Conservation (phyloP, 257 asterid species). For the Solanum rostratum region DNA sequence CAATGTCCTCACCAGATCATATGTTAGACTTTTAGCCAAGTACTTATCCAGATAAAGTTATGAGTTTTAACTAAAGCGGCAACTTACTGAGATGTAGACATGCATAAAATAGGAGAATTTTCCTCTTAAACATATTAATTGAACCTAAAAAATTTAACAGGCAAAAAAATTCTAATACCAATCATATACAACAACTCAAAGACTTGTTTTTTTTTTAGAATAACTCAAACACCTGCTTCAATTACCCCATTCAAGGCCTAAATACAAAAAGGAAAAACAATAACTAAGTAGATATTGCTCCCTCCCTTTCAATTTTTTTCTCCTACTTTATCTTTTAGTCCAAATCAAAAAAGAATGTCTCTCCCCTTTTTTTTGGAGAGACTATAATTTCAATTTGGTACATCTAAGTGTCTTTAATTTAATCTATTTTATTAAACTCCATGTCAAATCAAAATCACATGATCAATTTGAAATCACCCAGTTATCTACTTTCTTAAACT, state of each 20-base stretch:
- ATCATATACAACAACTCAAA: not conserved
- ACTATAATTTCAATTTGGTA: not conserved
- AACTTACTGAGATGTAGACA: not conserved
- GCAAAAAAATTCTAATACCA: not conserved
- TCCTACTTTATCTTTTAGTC: too few species aligned
- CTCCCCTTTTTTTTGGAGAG: too few species aligned
- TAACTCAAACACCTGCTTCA: not conserved
- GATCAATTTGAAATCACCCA: too few species aligned
- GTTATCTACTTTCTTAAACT: too few species aligned
- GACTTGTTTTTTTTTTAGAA: not conserved
- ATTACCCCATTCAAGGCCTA: not conserved
- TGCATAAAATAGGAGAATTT: not conserved
- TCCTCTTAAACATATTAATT: not conserved
- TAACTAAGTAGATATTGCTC: not conserved
- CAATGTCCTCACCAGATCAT: not conserved
- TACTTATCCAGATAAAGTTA: not conserved
- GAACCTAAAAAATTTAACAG: not conserved
- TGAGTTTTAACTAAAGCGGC: not conserved
- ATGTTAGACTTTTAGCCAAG: not conserved
- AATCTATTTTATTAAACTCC: too few species aligned
- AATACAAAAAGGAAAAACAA: not conserved
- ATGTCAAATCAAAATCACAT: not conserved
- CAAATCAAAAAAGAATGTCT: too few species aligned
- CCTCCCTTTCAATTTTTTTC: not conserved
- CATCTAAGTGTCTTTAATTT: too few species aligned